phyloP scores from a whole-genome alignment of 2,329 filamentous ascomycete genomes.

The Penicillium sp. region DNA sequence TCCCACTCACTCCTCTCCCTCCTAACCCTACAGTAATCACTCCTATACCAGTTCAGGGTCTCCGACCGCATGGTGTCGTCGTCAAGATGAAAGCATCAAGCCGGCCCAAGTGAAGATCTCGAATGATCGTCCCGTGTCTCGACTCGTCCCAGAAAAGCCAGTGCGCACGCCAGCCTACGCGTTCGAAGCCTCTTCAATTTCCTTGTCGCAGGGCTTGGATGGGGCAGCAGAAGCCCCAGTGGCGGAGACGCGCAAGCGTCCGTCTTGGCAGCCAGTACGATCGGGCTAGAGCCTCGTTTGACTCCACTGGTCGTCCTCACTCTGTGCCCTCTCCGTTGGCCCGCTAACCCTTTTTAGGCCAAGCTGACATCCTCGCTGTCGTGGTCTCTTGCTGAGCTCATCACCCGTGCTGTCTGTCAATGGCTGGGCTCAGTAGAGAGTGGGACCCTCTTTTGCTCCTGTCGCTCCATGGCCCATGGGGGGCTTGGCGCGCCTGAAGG shows the following conservation, averaged over 20 bases:
- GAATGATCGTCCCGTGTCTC: constrained; percentile 18
- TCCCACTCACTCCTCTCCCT: not conserved
- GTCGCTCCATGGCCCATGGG: constrained; percentile 11
- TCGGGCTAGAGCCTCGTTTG: constrained; percentile 31
- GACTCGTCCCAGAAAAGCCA: constrained; percentile 2
- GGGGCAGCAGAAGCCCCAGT: constrained; percentile 9
- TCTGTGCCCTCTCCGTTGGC: not conserved
- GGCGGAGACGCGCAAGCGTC: constrained; percentile 44
- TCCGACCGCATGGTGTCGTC: not conserved
- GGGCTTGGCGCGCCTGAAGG: constrained; percentile 21
- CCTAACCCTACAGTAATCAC: not conserved
- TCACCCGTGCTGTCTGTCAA: not conserved
- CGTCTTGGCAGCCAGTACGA: constrained; percentile 39
- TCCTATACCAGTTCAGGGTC: not conserved
- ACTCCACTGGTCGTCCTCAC: constrained; percentile 17
- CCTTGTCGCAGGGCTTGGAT: constrained; percentile 8
- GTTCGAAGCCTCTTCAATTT: constrained; percentile 21
- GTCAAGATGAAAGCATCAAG: not conserved
- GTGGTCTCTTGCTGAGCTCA: not conserved
- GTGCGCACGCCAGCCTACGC: constrained; percentile 8
- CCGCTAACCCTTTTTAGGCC: constrained; percentile 26
- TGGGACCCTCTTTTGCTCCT: not conserved
- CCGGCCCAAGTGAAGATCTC: constrained; percentile 3
- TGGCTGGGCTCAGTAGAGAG: not conserved
- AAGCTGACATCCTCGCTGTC: constrained; percentile 3